Evolutionary conservation across 2,329 filamentous ascomycete genomes (phyloP).

Genomic region (Epichloe brachyelytri): DNA sequence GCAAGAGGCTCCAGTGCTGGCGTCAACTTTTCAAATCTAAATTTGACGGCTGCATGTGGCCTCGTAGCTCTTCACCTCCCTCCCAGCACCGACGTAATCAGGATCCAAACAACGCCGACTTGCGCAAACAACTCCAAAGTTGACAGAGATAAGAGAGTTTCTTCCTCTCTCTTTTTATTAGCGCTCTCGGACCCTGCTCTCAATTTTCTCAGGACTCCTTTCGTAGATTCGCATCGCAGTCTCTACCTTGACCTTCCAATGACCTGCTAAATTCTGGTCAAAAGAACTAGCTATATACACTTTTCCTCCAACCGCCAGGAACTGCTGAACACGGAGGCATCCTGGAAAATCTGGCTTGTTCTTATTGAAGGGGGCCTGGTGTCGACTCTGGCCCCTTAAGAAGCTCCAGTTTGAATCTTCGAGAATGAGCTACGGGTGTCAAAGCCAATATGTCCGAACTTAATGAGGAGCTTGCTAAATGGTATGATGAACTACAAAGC

Average conservation of each 20-base stretch:
- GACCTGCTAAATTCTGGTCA: not conserved
- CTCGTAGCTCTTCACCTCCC: not conserved
- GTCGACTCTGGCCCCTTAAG: not conserved
- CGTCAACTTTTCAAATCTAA: not conserved
- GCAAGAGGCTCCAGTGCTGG: too few species aligned
- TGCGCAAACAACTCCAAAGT: not conserved
- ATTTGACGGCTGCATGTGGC: not conserved
- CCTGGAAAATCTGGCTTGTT: not conserved
- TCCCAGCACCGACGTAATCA: not conserved
- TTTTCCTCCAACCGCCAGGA: not conserved
- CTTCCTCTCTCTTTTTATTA: not conserved
- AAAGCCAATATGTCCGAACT: slow-evolving; percentile 23
- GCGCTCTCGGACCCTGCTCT: not conserved
- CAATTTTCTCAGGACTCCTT: not conserved
- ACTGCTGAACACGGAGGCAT: not conserved
- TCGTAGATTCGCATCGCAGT: not conserved
- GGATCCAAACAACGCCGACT: not conserved
- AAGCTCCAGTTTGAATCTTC: not conserved
- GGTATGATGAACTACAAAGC: slow-evolving; percentile 30
- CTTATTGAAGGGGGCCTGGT: not conserved
- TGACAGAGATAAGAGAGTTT: not conserved
- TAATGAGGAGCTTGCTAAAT: slow-evolving; percentile 28
- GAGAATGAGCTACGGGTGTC: slow-evolving; percentile 2
- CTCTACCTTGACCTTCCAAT: not conserved
- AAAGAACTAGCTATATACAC: not conserved